phyloP scores from a whole-genome alignment of 805 yeast genomes.

The Spathaspora sp. region DNA sequence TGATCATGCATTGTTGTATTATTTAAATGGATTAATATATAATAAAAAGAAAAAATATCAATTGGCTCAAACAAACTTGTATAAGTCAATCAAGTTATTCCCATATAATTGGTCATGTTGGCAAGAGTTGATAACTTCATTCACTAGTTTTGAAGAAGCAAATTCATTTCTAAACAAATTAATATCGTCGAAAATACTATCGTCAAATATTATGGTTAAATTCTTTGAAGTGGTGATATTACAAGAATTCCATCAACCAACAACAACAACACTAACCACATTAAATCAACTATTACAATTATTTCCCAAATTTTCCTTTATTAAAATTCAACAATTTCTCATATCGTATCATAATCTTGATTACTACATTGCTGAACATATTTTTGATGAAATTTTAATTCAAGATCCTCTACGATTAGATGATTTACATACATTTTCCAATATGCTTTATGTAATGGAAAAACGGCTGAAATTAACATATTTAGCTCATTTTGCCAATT shows the following conservation, averaged over 20 bases:
- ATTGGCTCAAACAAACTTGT: slow-evolving; percentile 58
- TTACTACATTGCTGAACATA: slow-evolving; percentile 70
- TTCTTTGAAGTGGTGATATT: slow-evolving; percentile 64
- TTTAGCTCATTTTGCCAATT: slow-evolving; percentile 80
- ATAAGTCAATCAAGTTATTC: slow-evolving; percentile 58
- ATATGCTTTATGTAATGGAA: slow-evolving; percentile 91
- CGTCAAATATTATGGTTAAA: slow-evolving; percentile 30
- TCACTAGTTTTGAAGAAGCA: slow-evolving; percentile 62
- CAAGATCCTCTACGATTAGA: slow-evolving; percentile 85
- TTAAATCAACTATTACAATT: slow-evolving; percentile 46
- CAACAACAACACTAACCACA: slow-evolving; percentile 51
- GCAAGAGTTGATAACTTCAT: slow-evolving; percentile 68
- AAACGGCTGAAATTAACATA: slow-evolving; percentile 79
- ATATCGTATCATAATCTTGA: slow-evolving; percentile 82
- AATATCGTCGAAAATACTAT: slow-evolving; percentile 29
- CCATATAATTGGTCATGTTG: slow-evolving; percentile 95
- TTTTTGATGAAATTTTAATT: slow-evolving; percentile 71
- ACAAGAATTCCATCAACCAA: slow-evolving; percentile 76
- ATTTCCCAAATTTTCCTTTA: slow-evolving; percentile 71
- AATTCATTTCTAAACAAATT: slow-evolving; percentile 33
- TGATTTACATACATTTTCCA: slow-evolving; percentile 91
- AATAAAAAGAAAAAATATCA: slow-evolving; percentile 58
- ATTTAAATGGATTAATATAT: slow-evolving; percentile 66
- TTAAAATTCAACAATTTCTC: slow-evolving; percentile 79
- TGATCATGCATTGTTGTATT: slow-evolving; percentile 59